Conservation (phyloP, 352 stramenopile species). For the Phytophthora boehmeriae region DNA sequence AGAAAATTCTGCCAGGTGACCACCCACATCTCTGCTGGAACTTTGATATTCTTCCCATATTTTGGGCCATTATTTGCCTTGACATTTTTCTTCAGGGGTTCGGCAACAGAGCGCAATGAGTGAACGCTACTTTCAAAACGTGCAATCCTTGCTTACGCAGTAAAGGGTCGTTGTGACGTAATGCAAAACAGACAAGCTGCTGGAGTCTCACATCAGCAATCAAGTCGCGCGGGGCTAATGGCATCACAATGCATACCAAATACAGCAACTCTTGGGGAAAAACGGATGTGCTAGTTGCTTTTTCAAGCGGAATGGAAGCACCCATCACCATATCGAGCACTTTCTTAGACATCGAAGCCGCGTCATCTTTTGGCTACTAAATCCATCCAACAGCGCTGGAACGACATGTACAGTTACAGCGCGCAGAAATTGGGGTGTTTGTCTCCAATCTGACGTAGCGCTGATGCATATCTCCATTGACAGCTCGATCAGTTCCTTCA, state of each 20-base stretch:
- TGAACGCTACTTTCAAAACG: slow-evolving; percentile 70
- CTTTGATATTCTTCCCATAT: slow-evolving; percentile 2
- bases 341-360: slow-evolving; percentile 3
- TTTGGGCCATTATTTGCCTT: slow-evolving; percentile 12
- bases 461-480: slow-evolving; percentile 41
- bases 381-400: slow-evolving; percentile 39
- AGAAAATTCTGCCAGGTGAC: slow-evolving; percentile 74
- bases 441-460: slow-evolving; percentile 46
- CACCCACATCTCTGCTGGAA: slow-evolving; percentile 15
- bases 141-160: slow-evolving; percentile 75
- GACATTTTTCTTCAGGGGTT: slow-evolving; percentile 8
- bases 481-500: slow-evolving; percentile 10
- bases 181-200: slow-evolving; percentile 52
- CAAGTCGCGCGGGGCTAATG: slow-evolving; percentile 42
- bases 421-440: slow-evolving; percentile 49
- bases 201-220: slow-evolving; percentile 49
- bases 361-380: not conserved
- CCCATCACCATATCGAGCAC: slow-evolving; percentile 29
- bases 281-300: slow-evolving; percentile 10
- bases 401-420: slow-evolving; percentile 55
- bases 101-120: slow-evolving; percentile 40
- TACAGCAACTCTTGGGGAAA: slow-evolving; percentile 62
- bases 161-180: slow-evolving; percentile 57
- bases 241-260: slow-evolving; percentile 64
- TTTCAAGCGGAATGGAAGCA: slow-evolving; percentile 24